Percentiles rank a stretch among this genome's conserved stretches.
phyloP scores from a whole-genome alignment of 2,329 filamentous ascomycete species.

The Incumbomyces delicatus region DNA sequence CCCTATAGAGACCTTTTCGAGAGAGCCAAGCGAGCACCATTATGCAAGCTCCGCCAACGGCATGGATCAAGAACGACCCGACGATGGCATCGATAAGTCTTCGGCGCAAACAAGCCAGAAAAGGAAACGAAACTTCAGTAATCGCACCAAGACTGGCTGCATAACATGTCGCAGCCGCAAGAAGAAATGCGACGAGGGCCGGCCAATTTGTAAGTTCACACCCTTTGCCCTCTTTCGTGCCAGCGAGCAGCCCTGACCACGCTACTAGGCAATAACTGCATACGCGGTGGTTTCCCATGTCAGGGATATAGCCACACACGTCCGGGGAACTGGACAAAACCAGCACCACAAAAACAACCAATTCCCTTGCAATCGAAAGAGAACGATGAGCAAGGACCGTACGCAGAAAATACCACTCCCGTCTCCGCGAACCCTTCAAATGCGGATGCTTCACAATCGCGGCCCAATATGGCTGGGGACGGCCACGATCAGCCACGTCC shows the following conservation, averaged over 20 bases:
- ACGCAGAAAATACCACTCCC: constrained; percentile 6
- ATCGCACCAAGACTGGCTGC: constrained; percentile 90
- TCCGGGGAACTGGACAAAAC: constrained; percentile 62
- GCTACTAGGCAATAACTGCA: constrained; percentile 68
- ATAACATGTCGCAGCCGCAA: constrained; percentile 84
- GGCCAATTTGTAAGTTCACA: constrained; percentile 71
- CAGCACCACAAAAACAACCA: constrained; percentile 56
- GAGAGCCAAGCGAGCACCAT: constrained; percentile 36
- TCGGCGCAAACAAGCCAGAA: constrained; percentile 31
- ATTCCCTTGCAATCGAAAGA: constrained; percentile 76
- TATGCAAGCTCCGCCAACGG: constrained; percentile 28
- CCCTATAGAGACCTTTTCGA: constrained; percentile 42
- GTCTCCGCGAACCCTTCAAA: constrained; percentile 34
- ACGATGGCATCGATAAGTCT: constrained; percentile 25
- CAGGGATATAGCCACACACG: constrained; percentile 72
- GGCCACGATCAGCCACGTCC: constrained; percentile 30
- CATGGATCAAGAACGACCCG: constrained; percentile 26
- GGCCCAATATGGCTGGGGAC: constrained; percentile 29
- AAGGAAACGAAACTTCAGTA: constrained; percentile 61
- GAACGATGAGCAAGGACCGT: constrained; percentile 8
- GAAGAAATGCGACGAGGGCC: constrained; percentile 95
- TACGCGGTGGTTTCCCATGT: constrained; percentile 80
- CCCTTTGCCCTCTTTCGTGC: constrained; percentile 2
- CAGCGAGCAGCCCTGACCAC: constrained; percentile 5
- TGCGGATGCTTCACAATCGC: constrained; percentile 18